A percentile compares a stretch with the other conserved stretches of the same genome.
Evolutionary conservation across 768 basidiomycete genomes (phyloP).

Genomic region (Tricholoma flavovirens): DNA sequence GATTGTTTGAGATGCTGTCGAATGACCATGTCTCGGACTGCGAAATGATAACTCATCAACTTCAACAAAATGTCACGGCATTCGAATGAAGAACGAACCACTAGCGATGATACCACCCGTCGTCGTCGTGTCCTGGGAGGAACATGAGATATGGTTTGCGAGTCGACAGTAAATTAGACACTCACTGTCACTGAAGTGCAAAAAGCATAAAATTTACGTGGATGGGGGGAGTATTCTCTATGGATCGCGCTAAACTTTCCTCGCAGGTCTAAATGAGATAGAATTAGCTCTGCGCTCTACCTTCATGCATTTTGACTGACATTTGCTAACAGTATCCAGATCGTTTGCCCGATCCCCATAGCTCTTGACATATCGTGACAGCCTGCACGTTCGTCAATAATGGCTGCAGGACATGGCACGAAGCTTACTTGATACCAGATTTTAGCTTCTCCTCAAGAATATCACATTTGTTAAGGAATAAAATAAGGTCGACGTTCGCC

Average conservation of each 20-base stretch:
- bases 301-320: slow-evolving; percentile 33
- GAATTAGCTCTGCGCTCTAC: not conserved
- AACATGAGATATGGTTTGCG: not conserved
- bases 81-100: slow-evolving; percentile 24
- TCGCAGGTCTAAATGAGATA: slow-evolving; percentile 29
- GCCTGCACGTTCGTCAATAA: slow-evolving; percentile 8
- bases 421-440: slow-evolving; percentile 29
- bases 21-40: slow-evolving; percentile 79
- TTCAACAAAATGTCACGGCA: not conserved
- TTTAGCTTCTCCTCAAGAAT: slow-evolving; percentile 68
- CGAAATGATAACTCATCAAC: slow-evolving; percentile 1
- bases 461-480: slow-evolving; percentile 89
- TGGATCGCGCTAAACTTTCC: slow-evolving; percentile 49
- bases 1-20: slow-evolving; percentile 73
- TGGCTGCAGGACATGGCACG: slow-evolving; percentile 12
- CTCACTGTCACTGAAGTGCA: slow-evolving; percentile 58
- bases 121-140: slow-evolving; percentile 46
- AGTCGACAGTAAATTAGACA: slow-evolving; percentile 8
- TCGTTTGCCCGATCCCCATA: slow-evolving; percentile 64
- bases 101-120: slow-evolving; percentile 48
- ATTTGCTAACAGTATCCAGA: slow-evolving; percentile 46
- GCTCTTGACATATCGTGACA: slow-evolving; percentile 39
- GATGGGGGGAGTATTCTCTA: slow-evolving; percentile 44
- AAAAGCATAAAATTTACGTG: slow-evolving; percentile 54
- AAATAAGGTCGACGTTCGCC: slow-evolving; percentile 70